Evolutionary conservation across 306 rosid genomes (phyloP), one percentile per base, ranked within the genome.

Genomic region (Sophora flavescens): DNA sequence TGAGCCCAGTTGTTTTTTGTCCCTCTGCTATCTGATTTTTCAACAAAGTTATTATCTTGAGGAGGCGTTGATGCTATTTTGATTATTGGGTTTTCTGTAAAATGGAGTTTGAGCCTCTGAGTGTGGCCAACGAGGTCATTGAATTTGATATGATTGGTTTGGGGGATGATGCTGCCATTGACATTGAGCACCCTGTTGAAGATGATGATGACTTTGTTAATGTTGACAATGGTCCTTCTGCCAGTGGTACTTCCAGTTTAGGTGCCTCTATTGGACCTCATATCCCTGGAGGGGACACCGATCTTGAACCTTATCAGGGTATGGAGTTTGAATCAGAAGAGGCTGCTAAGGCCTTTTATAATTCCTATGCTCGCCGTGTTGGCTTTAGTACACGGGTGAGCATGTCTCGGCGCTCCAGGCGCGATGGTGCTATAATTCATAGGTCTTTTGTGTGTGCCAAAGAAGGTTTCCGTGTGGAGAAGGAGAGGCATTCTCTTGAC

Each of bases 311-410:
- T 18, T 82, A 36, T 61, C 80, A 69, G 44, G 88, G 87, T 10
- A 82, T 87, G 88, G 84, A 82, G 4, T 87, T 87, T 59, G 87
- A 87, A 72, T 87, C 88, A 2, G 88, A 87, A 80, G 91, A 87
- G 82, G 91, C 87, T 70, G 83, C 87, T 32, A 87, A 87, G 87
- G 84, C 88, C 38, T 80, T 80, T 35, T 80, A 80, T 76, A 87
- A 84, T 73, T 87, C 91, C 41, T 82, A 87, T 77, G 88, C 88
- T 65, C 84, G 88, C 11, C 82, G 91, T 28, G 45, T 80, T 64
- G 88, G 87, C 63, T 87, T 87, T 61, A 85, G 85, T 60, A 84
- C 87, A 2, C 75, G 87, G 28, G 88, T 84, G 68, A 87, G 88
- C 77, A 84, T 84, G 87, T 84, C 91, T 16, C 81, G 86, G 2